Percentiles rank a stretch among this genome's conserved stretches.
Conservation (phyloP, 192 early-diverging fungal genomes). For the Coemansia sp. region DNA sequence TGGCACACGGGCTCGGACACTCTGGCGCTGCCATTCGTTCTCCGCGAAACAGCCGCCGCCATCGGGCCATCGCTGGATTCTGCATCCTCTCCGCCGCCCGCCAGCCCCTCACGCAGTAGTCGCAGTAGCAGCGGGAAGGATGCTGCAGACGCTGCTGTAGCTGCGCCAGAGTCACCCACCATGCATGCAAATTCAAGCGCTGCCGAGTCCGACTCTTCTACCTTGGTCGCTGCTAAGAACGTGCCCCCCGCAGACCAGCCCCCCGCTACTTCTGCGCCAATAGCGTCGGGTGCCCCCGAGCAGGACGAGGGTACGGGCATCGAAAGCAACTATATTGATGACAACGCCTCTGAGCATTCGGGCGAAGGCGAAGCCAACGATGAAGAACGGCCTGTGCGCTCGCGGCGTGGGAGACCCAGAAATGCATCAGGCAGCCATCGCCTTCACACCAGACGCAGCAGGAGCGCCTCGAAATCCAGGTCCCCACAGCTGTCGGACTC, state of each 20-base stretch:
- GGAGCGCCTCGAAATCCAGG: slow-evolving; percentile 8
- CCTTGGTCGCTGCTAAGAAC: slow-evolving; percentile 19
- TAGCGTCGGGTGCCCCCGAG: neutral
- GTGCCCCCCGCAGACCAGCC: neutral
- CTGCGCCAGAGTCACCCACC: neutral
- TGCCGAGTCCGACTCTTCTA: slow-evolving; percentile 38
- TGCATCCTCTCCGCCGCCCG: neutral
- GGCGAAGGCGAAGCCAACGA: neutral
- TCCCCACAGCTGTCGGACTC: slow-evolving; percentile 10
- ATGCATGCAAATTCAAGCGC: slow-evolving; percentile 5
- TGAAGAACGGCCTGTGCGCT: slow-evolving; percentile 1
- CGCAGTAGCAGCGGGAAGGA: neutral
- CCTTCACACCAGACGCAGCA: slow-evolving; percentile 6
- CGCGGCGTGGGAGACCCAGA: slow-evolving; percentile 6
- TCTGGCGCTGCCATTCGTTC: slow-evolving; percentile 37
- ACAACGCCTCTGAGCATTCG: neutral
- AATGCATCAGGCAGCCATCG: neutral
- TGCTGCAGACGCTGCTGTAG: neutral
- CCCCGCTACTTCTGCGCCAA: neutral
- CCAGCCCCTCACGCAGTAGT: slow-evolving; percentile 6
- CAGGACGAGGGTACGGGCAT: neutral
- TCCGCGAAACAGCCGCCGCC: slow-evolving; percentile 2
- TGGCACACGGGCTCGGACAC: slow-evolving; percentile 52
- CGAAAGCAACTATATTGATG: slow-evolving; percentile 1
- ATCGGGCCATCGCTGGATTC: neutral